A percentile compares a stretch with the other conserved stretches of the same genome.
phyloP scores from a whole-genome alignment of 495 filamentous ascomycete species.

The Beverwykella pulmonaria region DNA sequence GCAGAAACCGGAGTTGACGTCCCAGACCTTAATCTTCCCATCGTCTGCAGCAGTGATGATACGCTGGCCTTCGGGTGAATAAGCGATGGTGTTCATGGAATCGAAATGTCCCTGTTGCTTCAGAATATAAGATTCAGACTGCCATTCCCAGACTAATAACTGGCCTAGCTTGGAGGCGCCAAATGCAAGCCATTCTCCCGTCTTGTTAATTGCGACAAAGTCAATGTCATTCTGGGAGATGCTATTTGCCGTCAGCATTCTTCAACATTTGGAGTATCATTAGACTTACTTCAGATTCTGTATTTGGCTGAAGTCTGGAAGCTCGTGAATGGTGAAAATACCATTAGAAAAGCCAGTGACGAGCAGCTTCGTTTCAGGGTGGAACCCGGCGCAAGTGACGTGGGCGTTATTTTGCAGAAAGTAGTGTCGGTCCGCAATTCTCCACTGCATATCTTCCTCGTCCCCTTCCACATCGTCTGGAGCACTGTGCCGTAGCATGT shows the following conservation, averaged over 20 bases:
- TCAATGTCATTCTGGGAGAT: slow-evolving; percentile 97
- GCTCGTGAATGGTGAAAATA: slow-evolving; percentile 88
- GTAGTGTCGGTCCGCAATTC: slow-evolving; percentile 82
- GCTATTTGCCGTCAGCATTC: slow-evolving; percentile 55
- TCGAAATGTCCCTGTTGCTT: slow-evolving; percentile 98
- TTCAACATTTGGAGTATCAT: not conserved
- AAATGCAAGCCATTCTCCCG: slow-evolving; percentile 96
- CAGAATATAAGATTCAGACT: slow-evolving; percentile 98
- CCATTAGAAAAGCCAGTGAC: slow-evolving; percentile 95
- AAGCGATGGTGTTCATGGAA: slow-evolving; percentile 89
- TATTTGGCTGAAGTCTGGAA: slow-evolving; percentile 96
- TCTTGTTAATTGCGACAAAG: slow-evolving; percentile 86
- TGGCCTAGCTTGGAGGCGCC: slow-evolving; percentile 95
- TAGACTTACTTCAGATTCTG: slow-evolving; percentile 68
- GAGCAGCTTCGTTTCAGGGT: slow-evolving; percentile 80
- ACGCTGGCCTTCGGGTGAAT: slow-evolving; percentile 90
- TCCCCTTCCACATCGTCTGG: slow-evolving; percentile 56
- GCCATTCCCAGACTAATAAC: slow-evolving; percentile 98
- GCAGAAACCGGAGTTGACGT: slow-evolving; percentile 93
- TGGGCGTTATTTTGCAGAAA: slow-evolving; percentile 90
- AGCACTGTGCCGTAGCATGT: slow-evolving; percentile 52
- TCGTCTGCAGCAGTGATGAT: slow-evolving; percentile 94
- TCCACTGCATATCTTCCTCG: slow-evolving; percentile 70
- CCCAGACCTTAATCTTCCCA: slow-evolving; percentile 98
- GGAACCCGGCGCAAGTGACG: slow-evolving; percentile 84